Conservation (phyloP, 2,329 filamentous ascomycete species). For the Alternaria conjuncta region DNA sequence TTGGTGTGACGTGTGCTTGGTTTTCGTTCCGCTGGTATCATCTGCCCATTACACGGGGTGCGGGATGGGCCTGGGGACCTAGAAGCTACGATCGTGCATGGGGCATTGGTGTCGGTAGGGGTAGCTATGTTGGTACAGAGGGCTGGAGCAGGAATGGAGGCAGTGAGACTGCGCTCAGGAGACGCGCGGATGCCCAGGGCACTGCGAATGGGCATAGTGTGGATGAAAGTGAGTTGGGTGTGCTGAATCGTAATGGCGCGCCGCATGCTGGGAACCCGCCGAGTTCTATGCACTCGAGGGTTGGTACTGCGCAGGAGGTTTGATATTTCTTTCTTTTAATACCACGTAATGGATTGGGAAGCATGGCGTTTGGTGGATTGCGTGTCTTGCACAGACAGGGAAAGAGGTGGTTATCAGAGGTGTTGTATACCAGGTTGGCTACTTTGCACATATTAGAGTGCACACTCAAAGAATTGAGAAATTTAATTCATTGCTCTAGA, state of each 20-base stretch:
- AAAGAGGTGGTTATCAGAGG: neutral
- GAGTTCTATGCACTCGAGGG: neutral
- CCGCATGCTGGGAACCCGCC: slow-evolving; percentile 6
- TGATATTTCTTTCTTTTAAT: neutral
- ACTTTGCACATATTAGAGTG: neutral
- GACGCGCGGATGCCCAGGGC: slow-evolving; percentile 6
- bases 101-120: slow-evolving; percentile 71
- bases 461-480: neutral
- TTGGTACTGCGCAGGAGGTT: neutral
- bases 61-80: slow-evolving; percentile 89
- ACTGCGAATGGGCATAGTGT: neutral
- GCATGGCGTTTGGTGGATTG: neutral
- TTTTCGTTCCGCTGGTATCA: slow-evolving; percentile 88
- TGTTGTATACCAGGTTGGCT: neutral
- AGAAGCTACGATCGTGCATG: slow-evolving; percentile 76
- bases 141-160: slow-evolving; percentile 47
- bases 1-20: slow-evolving; percentile 74
- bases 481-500: neutral
- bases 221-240: slow-evolving; percentile 12
- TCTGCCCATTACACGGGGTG: slow-evolving; percentile 76
- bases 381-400: neutral
- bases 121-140: slow-evolving; percentile 56
- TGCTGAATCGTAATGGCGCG: slow-evolving; percentile 6
- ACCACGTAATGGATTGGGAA: neutral
- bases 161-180: slow-evolving; percentile 15